Base-by-base conservation (phyloP, 2,329 filamentous ascomycete species). In the Colletotrichum chlorophyti region DNA sequence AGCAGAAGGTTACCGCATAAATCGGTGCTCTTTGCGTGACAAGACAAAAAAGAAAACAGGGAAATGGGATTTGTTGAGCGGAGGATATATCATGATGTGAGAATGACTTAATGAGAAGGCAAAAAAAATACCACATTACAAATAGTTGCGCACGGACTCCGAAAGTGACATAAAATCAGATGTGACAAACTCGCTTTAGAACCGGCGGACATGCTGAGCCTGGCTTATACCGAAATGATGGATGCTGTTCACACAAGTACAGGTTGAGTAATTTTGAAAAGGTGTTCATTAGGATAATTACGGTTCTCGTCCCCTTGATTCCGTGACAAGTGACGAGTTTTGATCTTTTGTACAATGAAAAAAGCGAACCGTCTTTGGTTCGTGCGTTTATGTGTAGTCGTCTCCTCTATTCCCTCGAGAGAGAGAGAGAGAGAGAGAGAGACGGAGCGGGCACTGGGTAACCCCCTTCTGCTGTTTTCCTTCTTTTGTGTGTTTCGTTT, bases 1-100 rank as follows among this genome's bases (percentile, higher is more conserved):
- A 89, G 84, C 78, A 87, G 79, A 98, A 97, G 91, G 84, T 98
- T 69, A 52, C 65, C 53, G 74, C 76, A 62, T 80, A 80, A 74
- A 65, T 53, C 23, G 24, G 6, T 12, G n/a, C 23, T 8, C 24
- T 5, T 26, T 42, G 49, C n/a, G 26, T 32, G 14, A 15, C 45
- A 32, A 14, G 15, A 43, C 31, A 37, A 23, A 23, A n/a, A 46
- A 19, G 47, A 35, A 31, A 27, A 32, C 29, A 48, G 38, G 10
- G 10, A 32, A 15, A 42, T 4, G 35, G 11, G 32, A 40, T 12
- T 26, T 32, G 45, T 23, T 32, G 37, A 29, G 55, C 38, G 55
- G 55, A 59, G 57, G 51, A 41, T 45, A 57, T 45, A 60, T 51
- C 51, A 60, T 60, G 55, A 59, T 27, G 41, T 49, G 55, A 59